phyloP scores from a whole-genome alignment of 768 basidiomycete species.

The Rhodotorula babjevae region DNA sequence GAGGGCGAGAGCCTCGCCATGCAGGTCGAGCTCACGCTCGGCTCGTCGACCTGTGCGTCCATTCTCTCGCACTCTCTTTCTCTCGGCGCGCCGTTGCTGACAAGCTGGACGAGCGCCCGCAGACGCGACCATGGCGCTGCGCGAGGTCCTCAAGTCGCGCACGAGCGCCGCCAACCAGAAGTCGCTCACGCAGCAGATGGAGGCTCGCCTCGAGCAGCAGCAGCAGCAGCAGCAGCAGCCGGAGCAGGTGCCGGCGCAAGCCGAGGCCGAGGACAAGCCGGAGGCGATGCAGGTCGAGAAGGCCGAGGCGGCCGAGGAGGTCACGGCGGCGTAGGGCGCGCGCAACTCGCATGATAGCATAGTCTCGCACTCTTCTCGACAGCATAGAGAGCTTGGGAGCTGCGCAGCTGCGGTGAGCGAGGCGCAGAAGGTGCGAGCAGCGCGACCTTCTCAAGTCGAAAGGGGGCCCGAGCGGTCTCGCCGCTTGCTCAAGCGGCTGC shows the following conservation, averaged over 20 bases:
- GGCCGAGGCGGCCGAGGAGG: background rate
- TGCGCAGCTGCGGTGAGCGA: too few relatives aligned
- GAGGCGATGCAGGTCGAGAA: background rate
- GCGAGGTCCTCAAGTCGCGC: conserved; percentile 91
- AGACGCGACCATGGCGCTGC: conserved; percentile 87
- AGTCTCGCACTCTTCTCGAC: too few relatives aligned
- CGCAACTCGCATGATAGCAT: too few relatives aligned
- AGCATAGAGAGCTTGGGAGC: too few relatives aligned
- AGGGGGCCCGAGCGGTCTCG: too few relatives aligned
- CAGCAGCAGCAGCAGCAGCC: background rate
- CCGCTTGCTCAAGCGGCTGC: too few relatives aligned
- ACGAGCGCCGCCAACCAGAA: conserved; percentile 32
- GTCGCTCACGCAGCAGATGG: conserved; percentile 33
- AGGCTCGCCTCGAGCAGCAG: conserved; percentile 16
- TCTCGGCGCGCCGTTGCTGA: background rate
- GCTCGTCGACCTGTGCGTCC: conserved; percentile 70
- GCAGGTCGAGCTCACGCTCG: conserved; percentile 76
- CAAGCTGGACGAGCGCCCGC: background rate
- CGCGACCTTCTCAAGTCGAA: too few relatives aligned
- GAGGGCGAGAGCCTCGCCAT: conserved; percentile 82
- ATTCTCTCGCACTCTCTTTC: background rate
- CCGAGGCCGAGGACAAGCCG: too few relatives aligned
- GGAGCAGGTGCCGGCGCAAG: background rate
- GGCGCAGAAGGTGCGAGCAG: too few relatives aligned
- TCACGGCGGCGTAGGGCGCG: too few relatives aligned